Evolutionary conservation across 2,329 filamentous ascomycete genomes (phyloP).

Genomic region (Sclerotinia minor): DNA sequence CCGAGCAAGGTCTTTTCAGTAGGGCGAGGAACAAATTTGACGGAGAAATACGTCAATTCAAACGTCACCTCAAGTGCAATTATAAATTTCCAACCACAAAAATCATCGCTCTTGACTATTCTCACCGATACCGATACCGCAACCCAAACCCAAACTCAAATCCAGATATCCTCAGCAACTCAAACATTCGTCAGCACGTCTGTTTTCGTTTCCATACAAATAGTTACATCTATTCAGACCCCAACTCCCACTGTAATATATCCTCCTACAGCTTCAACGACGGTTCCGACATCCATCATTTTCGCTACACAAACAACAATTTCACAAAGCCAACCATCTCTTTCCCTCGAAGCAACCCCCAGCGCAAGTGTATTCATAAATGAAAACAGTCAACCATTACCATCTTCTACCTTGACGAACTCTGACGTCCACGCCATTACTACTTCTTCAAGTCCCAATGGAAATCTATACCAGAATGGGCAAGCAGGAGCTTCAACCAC

Average conservation of each 20-base stretch:
- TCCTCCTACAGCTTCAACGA: neutral
- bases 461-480: neutral
- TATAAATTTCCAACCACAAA: neutral
- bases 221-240: slow-evolving; percentile 1
- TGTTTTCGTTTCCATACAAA: neutral
- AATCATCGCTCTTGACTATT: neutral
- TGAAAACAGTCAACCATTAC: neutral
- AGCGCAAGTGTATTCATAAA: neutral
- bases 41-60: neutral
- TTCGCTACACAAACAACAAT: neutral
- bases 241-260: neutral
- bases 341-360: neutral
- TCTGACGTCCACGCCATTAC: neutral
- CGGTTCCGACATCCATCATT: neutral
- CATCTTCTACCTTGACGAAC: neutral
- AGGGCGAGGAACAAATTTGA: slow-evolving; percentile 13
- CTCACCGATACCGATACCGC: neutral
- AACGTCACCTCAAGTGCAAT: too few species aligned
- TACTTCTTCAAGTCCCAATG: neutral
- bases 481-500: neutral
- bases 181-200: slow-evolving; percentile 6
- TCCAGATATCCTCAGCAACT: neutral
- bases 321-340: neutral
- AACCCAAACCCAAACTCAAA: neutral
- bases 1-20: slow-evolving; percentile 26